Percentiles rank a stretch among this genome's conserved stretches.
These are phyloP conservation scores for Ensete ventricosum DNA, from an alignment of 176 grass and related monocot species.

Conservation along the genomic window DNA sequence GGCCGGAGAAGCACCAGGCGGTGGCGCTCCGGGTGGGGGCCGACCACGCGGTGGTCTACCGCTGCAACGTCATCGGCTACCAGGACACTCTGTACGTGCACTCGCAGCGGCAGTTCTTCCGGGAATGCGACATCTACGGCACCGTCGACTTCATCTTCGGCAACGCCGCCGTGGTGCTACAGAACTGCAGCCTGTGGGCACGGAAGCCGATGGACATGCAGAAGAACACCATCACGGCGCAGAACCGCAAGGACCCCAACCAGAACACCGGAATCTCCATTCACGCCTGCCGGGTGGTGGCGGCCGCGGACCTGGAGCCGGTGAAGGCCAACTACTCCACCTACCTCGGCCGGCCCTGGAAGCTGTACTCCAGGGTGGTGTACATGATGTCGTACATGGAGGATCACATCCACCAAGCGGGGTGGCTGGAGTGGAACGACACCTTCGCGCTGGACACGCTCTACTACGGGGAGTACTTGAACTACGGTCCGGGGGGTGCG, in stretches of 20 bases:
- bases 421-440: constrained; percentile 56
- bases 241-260: constrained; percentile 48
- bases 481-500: constrained; percentile 40
- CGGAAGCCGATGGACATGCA: constrained; percentile 36
- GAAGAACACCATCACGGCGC: constrained; percentile 59
- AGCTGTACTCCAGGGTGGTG: constrained; percentile 42
- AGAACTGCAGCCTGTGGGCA: constrained; percentile 62
- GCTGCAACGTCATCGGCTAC: constrained; percentile 42
- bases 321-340: constrained; percentile 22
- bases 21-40: constrained; percentile 43
- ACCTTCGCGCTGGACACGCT: constrained; percentile 36
- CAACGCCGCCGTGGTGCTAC: constrained; percentile 57
- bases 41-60: constrained; percentile 55
- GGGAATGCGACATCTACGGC: constrained; percentile 55
- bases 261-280: constrained; percentile 62
- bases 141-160: constrained; percentile 65
- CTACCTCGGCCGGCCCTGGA: constrained; percentile 67
- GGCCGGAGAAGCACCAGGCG: constrained; percentile 41
- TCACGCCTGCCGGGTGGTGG: constrained; percentile 35
- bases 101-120: constrained; percentile 59
- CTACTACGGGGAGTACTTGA: constrained; percentile 72
- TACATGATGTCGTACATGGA: constrained; percentile 51
- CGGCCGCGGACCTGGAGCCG: constrained; percentile 24
- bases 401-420: constrained; percentile 38
- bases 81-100: constrained; percentile 62